Evolutionary conservation across 768 basidiomycete genomes (phyloP).

Genomic region (Pisolithus orientalis): DNA sequence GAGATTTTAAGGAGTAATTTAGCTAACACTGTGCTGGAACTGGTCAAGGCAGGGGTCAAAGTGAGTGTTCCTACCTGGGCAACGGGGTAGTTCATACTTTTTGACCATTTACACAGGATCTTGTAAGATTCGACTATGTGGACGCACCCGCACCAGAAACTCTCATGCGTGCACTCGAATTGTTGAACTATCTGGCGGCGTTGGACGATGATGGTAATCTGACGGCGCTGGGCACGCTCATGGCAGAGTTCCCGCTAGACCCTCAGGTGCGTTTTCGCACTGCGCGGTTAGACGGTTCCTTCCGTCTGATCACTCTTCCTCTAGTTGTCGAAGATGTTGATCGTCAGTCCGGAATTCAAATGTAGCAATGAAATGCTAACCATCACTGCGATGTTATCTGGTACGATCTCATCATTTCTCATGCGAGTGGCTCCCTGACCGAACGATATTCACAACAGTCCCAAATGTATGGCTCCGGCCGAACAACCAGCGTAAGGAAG

Average conservation of each 20-base stretch:
- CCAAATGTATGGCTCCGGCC: slow-evolving; percentile 96
- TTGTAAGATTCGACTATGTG: slow-evolving; percentile 83
- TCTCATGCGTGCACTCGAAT: slow-evolving; percentile 91
- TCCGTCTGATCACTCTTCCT: not conserved
- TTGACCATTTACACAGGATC: slow-evolving; percentile 41
- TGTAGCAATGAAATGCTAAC: slow-evolving; percentile 95
- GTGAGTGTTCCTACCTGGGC: slow-evolving; percentile 27
- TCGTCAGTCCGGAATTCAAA: slow-evolving; percentile 89
- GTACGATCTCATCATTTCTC: slow-evolving; percentile 31
- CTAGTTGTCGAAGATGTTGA: slow-evolving; percentile 85
- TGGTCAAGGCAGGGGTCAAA: slow-evolving; percentile 92
- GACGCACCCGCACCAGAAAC: slow-evolving; percentile 95
- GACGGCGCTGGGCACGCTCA: slow-evolving; percentile 78
- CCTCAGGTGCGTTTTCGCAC: slow-evolving; percentile 59
- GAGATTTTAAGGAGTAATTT: slow-evolving; percentile 93
- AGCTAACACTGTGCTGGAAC: slow-evolving; percentile 86
- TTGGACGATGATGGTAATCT: slow-evolving; percentile 92
- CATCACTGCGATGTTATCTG: slow-evolving; percentile 94
- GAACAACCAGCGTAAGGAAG: slow-evolving; percentile 79
- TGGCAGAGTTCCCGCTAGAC: slow-evolving; percentile 99
- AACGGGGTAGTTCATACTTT: not conserved
- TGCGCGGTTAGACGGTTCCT: not conserved
- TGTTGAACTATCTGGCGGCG: slow-evolving; percentile 88
- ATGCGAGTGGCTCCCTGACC: not conserved
- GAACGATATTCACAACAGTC: slow-evolving; percentile 24